Conservation (phyloP, 129 eudicot species). For the Pulicaria dysenterica region DNA sequence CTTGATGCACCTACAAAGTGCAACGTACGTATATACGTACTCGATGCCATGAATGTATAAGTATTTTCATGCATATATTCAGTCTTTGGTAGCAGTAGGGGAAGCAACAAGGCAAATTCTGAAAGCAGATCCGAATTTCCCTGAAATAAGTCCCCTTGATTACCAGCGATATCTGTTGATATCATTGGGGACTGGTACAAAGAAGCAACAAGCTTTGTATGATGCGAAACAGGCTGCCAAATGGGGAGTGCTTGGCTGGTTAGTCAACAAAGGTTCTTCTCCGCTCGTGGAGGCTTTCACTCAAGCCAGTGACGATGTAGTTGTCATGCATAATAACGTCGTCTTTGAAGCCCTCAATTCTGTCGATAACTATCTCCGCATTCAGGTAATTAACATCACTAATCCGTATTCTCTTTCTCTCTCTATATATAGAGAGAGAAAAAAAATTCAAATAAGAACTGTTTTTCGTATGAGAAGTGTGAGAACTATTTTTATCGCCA, state of each 20-base stretch:
- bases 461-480: too few species aligned
- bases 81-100: conserved; percentile 63
- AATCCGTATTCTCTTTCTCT: too few species aligned
- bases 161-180: conserved; percentile 40
- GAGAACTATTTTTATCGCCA: too few species aligned
- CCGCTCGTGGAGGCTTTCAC: conserved; percentile 54
- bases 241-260: conserved; percentile 67
- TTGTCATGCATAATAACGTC: conserved; percentile 48
- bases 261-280: conserved; percentile 40
- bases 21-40: too few species aligned
- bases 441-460: too few species aligned
- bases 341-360: conserved; percentile 42
- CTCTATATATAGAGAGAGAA: background rate
- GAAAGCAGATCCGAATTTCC: conserved; percentile 42
- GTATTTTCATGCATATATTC: conserved; percentile 5
- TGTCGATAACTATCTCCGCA: conserved; percentile 50
- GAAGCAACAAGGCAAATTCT: conserved; percentile 55
- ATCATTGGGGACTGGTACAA: conserved; percentile 62
- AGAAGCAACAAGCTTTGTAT: conserved; percentile 42
- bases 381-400: conserved; percentile 55
- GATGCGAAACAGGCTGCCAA: conserved; percentile 50
- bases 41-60: too few species aligned
- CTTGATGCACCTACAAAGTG: too few species aligned
- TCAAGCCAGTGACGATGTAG: conserved; percentile 56
- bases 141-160: conserved; percentile 40